Conservation (phyloP, 1,139 yeast genomes). For the Taphrina deformans region DNA sequence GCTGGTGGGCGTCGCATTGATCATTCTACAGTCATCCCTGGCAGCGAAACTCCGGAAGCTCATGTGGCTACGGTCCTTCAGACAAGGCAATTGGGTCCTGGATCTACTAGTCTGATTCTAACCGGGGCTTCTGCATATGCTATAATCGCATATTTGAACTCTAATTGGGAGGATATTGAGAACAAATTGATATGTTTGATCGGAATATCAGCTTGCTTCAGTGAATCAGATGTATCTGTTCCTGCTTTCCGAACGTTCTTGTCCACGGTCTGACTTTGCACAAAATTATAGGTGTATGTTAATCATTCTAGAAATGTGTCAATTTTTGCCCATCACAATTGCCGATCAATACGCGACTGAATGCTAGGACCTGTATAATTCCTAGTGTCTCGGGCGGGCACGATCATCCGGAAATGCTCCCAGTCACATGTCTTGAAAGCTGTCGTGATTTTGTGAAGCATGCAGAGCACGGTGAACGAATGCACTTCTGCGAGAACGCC, state of each 20-base stretch:
- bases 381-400: constrained; percentile 9
- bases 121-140: constrained; percentile 22
- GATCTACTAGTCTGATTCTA: constrained; percentile 1
- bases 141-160: background rate
- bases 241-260: background rate
- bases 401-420: background rate
- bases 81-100: background rate
- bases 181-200: background rate
- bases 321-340: constrained; percentile 7
- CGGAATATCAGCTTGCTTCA: constrained; percentile 1
- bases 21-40: background rate
- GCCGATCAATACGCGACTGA: background rate
- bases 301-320: background rate
- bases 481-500: background rate
- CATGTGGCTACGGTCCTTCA: constrained; percentile 14
- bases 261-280: constrained; percentile 1
- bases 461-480: background rate
- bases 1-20: constrained; percentile 4
- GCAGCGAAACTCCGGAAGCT: constrained; percentile 1
- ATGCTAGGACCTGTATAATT: background rate
- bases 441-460: background rate
- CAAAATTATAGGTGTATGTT: too few relatives aligned
- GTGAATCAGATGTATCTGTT: background rate
- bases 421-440: constrained; percentile 4
- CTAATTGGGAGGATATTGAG: background rate